Evolutionary conservation across 345 rosid genomes (phyloP), one percentile per base, ranked within the genome.

Genomic region (Eucalyptus virginea): DNA sequence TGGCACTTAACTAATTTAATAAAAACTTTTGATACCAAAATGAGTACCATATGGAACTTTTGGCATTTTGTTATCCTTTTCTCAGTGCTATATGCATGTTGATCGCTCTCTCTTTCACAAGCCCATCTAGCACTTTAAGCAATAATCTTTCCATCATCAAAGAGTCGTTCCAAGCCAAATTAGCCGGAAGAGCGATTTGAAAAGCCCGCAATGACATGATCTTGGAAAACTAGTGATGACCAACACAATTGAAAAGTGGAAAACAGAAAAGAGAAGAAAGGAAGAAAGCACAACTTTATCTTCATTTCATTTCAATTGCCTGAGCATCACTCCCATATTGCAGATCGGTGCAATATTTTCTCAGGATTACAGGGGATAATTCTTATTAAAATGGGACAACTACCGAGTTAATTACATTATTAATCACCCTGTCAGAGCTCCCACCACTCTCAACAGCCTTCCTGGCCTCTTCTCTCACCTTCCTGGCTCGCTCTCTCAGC

Each of bases 401-500:
- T 72, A 72, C 7, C 12, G 26, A 34, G 45, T 87, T n/a, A 30
- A 87, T 67, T 65, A 89, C 34, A 42, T 50, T 42, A 8, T 34
- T 86, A 58, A 89, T 16, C 40, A 67, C 87, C 34, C 50, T 34
- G n/a, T 81, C 52, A 18, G 89, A 89, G 52, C 88, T 89, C 8
- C 94, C 94, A 67, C 92, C 93, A 44, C 10, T 89, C 34, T 45
- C 92, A 6, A 87, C 67, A 7, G 91, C 93, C 87, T 91, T 89
- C 87, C 89, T 87, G 3, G 92, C 94, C 86, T 89, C 94, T 88
- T 89, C 93, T 72, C 89, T 86, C 24, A 93, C 72, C 49, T 34
- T n/a, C 51, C 10, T 4, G 3, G 92, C 94, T 80, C 88, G 69
- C 69, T 44, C 34, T 67, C 90, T 92, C 60, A 93, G 8, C 30